Percentiles rank a stretch among this genome's conserved stretches.
Evolutionary conservation across 1,139 yeast genomes (phyloP).

Genomic region (Yamadazyma triangularis): DNA sequence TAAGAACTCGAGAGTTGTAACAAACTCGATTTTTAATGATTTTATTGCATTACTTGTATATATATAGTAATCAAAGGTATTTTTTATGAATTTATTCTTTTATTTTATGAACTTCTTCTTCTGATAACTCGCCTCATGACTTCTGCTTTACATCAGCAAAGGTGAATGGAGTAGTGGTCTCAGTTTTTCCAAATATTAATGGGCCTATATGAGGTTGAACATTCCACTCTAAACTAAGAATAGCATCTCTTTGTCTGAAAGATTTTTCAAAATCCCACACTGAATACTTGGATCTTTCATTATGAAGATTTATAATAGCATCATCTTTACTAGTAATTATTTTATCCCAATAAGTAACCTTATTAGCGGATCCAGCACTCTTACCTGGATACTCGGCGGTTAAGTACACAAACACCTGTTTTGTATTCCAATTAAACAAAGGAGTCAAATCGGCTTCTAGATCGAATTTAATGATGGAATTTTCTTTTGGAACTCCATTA

Average conservation of each 20-base stretch:
- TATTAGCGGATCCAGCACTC: conserved; percentile 46
- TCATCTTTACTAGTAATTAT: conserved; percentile 58
- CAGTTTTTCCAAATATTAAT: conserved; percentile 62
- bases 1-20: too few species aligned
- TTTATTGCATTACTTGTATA: conserved; percentile 1
- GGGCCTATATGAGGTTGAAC: conserved; percentile 90
- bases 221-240: conserved; percentile 78
- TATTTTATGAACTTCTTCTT: conserved; percentile 1
- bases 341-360: conserved; percentile 87
- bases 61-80: too few species aligned
- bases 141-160: conserved; percentile 22
- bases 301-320: conserved; percentile 51
- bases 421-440: conserved; percentile 94
- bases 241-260: conserved; percentile 65
- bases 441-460: conserved; percentile 61
- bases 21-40: too few species aligned
- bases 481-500: conserved; percentile 73
- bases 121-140: not conserved
- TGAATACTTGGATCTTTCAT: conserved; percentile 68
- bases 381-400: conserved; percentile 84
- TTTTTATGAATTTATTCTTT: conserved; percentile 3
- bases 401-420: conserved; percentile 84
- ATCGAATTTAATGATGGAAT: conserved; percentile 68
- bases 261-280: conserved; percentile 82
- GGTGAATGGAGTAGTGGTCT: conserved; percentile 18